Evolutionary conservation across 1,284 basidiomycete genomes (phyloP).

Genomic region (Agaricales sp.): DNA sequence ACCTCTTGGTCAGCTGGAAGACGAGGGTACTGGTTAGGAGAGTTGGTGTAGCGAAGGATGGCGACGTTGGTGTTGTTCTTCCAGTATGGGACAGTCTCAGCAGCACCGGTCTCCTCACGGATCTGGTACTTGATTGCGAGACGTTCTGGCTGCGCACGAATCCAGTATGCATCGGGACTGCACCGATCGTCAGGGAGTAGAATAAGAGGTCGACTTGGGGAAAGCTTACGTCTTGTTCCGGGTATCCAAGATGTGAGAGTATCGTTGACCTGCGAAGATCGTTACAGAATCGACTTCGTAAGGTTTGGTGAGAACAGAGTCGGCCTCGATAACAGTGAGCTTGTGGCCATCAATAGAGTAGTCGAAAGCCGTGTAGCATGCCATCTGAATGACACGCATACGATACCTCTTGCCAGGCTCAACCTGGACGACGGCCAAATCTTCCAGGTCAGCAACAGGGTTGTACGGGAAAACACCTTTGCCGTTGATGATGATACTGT

Average conservation of each 20-base stretch:
- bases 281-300: constrained; percentile 24
- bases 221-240: constrained; percentile 9
- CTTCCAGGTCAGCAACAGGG: constrained; percentile 11
- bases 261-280: constrained; percentile 1
- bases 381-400: constrained; percentile 39
- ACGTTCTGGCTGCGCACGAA: constrained; percentile 17
- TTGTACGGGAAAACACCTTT: constrained; percentile 7
- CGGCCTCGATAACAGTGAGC: constrained; percentile 26
- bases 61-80: constrained; percentile 1
- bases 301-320: constrained; percentile 20
- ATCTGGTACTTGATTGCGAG: not conserved
- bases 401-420: constrained; percentile 11
- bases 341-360: constrained; percentile 26
- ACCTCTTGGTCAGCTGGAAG: not conserved
- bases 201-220: not conserved
- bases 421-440: not conserved
- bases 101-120: not conserved
- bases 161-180: constrained; percentile 26
- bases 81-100: not conserved
- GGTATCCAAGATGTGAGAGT: constrained; percentile 19
- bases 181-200: not conserved
- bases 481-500: constrained; percentile 14
- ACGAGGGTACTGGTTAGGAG: not conserved
- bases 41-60: constrained; percentile 1
- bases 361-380: constrained; percentile 20